Evolutionary conservation across 1,284 basidiomycete genomes (phyloP), one percentile per base, ranked within the genome.

Genomic region (Leccinum fuscescens): DNA sequence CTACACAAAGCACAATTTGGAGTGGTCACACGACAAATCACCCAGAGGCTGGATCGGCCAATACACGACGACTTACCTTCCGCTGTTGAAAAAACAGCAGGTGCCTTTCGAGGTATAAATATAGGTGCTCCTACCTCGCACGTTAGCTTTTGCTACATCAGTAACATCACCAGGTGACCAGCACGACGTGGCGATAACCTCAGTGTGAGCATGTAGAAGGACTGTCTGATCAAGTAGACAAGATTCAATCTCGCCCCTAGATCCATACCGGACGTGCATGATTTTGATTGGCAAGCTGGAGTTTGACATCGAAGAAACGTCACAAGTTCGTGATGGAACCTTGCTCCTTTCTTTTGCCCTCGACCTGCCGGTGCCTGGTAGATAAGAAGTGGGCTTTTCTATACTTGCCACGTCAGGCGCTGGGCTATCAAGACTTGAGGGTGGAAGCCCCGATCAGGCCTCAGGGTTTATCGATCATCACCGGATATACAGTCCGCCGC

Each of bases 161-260:
- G 22, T 22, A 22, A 22, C 22, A 22, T 59, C 29, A 31, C 29
- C 29, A 31, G 56, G 42, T 44, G 24, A 37, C 53, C 50, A 55
- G 42, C 39, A 56, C 33, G 51, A 55, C 46, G 20, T 5, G 53
- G 46, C 29, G 54, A 56, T 58, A 50, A 56, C 50, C 58, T 56
- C 46, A 14, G 37, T 53, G 55, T 22, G 46, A n/a, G 62, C 55
- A 27, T 33, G 59, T 63, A 46, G 55, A 68, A 55, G 48, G 37
- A 24, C 6, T 29, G 39, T 50, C 48, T 50, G 44, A 46, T 44
- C 49, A 22, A 55, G 20, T 44, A 58, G 61, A 15, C 35, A 58
- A 55, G 15, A n/a, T 14, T 54, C 11, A 15, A 52, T 62, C 49
- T 31, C 24, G 15, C 35, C 17, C 14, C 29, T 4, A 48, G 42